Evolutionary conservation across 2,329 filamentous ascomycete genomes (phyloP).

Genomic region (Gaeumannomyces sp.): DNA sequence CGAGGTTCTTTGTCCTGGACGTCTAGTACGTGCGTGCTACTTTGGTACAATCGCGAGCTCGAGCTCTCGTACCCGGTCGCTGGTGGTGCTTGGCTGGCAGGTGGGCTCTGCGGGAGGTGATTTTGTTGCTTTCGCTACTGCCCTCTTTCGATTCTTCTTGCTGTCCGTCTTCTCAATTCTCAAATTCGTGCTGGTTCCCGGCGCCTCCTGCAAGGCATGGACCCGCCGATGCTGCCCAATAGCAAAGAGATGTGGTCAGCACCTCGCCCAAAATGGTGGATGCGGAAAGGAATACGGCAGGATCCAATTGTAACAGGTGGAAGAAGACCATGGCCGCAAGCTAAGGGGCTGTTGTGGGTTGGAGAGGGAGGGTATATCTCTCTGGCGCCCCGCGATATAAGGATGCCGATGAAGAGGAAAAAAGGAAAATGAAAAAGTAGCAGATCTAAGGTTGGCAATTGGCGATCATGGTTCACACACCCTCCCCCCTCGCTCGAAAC

Average conservation of each 20-base stretch:
- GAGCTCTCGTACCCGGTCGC: not conserved
- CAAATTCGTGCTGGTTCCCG: conserved; percentile 7
- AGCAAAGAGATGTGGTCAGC: not conserved
- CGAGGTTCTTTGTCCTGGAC: not conserved
- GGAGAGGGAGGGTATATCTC: not conserved
- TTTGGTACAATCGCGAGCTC: not conserved
- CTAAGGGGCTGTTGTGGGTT: not conserved
- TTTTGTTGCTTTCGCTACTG: not conserved
- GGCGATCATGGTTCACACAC: not conserved
- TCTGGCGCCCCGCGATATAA: not conserved
- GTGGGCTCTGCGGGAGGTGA: not conserved
- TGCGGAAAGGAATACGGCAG: not conserved
- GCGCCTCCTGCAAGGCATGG: conserved; percentile 4
- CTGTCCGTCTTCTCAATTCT: not conserved
- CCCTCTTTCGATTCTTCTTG: not conserved
- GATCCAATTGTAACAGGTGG: not conserved
- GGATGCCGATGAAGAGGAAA: not conserved
- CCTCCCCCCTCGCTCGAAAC: not conserved
- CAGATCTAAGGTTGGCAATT: not conserved
- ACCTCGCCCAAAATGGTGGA: not conserved
- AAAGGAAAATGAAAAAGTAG: not conserved
- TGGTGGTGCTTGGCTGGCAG: not conserved
- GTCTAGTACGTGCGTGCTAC: no score
- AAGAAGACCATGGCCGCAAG: not conserved
- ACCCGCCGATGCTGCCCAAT: not conserved